Conservation (phyloP, 352 stramenopile species). For the Pilasporangium apinafurcum region DNA sequence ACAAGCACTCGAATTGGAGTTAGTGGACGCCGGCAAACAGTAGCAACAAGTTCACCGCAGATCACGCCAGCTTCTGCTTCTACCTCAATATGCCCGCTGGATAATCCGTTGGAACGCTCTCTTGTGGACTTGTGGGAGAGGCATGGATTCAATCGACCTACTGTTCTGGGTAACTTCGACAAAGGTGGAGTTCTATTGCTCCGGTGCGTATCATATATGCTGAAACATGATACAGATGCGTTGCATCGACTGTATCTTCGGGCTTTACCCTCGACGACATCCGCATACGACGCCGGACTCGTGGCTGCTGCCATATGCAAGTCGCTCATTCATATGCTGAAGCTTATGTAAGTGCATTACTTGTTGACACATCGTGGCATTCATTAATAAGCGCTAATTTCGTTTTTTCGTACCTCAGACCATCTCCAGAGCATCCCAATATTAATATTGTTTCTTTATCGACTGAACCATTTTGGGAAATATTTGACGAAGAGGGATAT, state of each 20-base stretch:
- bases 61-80: slow-evolving; percentile 1
- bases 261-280: slow-evolving; percentile 42
- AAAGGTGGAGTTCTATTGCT: slow-evolving; percentile 70
- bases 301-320: slow-evolving; percentile 66
- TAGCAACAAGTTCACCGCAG: slow-evolving; percentile 12
- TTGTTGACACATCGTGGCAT: slow-evolving; percentile 4
- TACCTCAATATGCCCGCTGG: no score
- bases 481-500: slow-evolving; percentile 76
- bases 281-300: slow-evolving; percentile 63
- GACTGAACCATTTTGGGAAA: slow-evolving; percentile 74
- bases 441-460: slow-evolving; percentile 79
- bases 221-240: slow-evolving; percentile 47
- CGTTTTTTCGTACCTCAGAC: slow-evolving; percentile 14
- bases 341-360: slow-evolving; percentile 49
- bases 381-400: background rate
- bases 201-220: slow-evolving; percentile 50
- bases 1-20: slow-evolving; percentile 14
- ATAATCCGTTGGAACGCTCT: slow-evolving; percentile 16
- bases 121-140: slow-evolving; percentile 66
- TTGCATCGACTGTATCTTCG: slow-evolving; percentile 41
- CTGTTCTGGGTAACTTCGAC: slow-evolving; percentile 70
- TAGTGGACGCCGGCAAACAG: slow-evolving; percentile 21
- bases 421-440: slow-evolving; percentile 41
- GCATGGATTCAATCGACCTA: slow-evolving; percentile 64
- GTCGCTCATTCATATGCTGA: slow-evolving; percentile 62